phyloP scores from a whole-genome alignment of 140 eudicot species.

The Ambrosia hybrid region DNA sequence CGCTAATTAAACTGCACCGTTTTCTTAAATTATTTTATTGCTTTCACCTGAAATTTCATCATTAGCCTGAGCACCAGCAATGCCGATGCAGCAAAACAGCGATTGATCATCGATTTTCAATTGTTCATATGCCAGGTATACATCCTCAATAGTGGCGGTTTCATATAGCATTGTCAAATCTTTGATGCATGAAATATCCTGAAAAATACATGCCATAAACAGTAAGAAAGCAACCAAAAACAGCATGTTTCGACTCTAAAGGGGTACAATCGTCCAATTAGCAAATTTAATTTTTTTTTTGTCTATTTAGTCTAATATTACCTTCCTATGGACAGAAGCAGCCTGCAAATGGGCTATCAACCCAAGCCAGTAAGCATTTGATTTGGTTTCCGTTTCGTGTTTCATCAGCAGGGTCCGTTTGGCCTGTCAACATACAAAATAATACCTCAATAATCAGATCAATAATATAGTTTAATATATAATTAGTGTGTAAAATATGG shows the following conservation, averaged over 20 bases:
- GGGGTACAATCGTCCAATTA: neutral
- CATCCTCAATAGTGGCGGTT: conserved; percentile 76
- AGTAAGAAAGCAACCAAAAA: too few relatives aligned
- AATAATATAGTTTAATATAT: neutral
- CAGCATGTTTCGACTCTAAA: neutral
- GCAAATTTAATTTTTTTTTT: too few relatives aligned
- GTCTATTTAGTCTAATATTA: conserved; percentile 16
- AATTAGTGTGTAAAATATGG: too few relatives aligned
- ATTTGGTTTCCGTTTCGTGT: conserved; percentile 94
- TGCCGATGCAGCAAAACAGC: conserved; percentile 83
- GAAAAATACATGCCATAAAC: neutral
- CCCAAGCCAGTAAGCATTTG: conserved; percentile 98
- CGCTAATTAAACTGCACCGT: too few relatives aligned
- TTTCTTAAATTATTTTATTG: neutral
- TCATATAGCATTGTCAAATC: conserved; percentile 77
- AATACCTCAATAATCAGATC: neutral
- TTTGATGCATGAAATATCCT: conserved; percentile 94
- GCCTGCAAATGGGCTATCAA: conserved; percentile 95
- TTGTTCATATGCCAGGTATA: conserved; percentile 84
- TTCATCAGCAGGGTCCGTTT: conserved; percentile 90
- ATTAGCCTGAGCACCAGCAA: conserved; percentile 88
- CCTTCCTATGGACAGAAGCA: conserved; percentile 93
- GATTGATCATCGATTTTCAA: conserved; percentile 79
- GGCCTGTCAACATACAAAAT: conserved; percentile 54
- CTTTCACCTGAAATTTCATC: conserved; percentile 56